phyloP scores from a whole-genome alignment of 129 eudicot species.

The Logfia minima region DNA sequence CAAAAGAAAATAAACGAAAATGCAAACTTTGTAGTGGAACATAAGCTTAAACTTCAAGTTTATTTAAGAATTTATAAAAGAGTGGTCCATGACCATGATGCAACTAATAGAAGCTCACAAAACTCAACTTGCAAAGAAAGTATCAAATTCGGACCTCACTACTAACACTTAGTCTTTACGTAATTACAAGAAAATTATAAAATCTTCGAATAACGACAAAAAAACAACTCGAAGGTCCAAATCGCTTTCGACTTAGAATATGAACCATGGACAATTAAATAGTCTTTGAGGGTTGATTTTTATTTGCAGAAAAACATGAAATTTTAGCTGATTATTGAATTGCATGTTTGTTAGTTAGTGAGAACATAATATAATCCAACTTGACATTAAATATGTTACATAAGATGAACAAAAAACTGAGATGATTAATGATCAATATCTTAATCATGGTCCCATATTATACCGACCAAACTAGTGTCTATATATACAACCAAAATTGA shows the following conservation, averaged over 20 bases:
- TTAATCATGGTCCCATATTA: conserved; percentile 1
- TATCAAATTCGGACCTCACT: conserved; percentile 54
- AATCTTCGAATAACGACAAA: not conserved
- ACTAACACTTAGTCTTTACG: conserved; percentile 20
- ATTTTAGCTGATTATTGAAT: not conserved
- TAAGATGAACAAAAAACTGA: not conserved
- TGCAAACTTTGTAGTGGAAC: not conserved
- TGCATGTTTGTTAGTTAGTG: not conserved
- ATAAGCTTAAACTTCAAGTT: conserved; percentile 14
- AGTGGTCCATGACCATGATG: conserved; percentile 16
- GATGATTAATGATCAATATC: not conserved
- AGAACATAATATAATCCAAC: not conserved
- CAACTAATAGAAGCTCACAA: conserved; percentile 37
- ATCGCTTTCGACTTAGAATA: conserved; percentile 9
- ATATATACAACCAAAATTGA: not conserved
- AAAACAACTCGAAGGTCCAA: conserved; percentile 11
- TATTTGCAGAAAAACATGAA: conserved; percentile 7
- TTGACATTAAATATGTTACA: conserved; percentile 6
- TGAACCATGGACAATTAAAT: conserved; percentile 12
- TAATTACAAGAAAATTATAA: conserved; percentile 17
- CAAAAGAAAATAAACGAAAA: not conserved
- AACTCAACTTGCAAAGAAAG: conserved; percentile 51
- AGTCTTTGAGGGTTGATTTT: conserved; percentile 9
- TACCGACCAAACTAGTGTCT: conserved; percentile 2
- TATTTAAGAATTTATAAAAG: conserved; percentile 23